Base-by-base conservation (phyloP, 2,329 filamentous ascomycete species). In the Calonectria ilicicola region DNA sequence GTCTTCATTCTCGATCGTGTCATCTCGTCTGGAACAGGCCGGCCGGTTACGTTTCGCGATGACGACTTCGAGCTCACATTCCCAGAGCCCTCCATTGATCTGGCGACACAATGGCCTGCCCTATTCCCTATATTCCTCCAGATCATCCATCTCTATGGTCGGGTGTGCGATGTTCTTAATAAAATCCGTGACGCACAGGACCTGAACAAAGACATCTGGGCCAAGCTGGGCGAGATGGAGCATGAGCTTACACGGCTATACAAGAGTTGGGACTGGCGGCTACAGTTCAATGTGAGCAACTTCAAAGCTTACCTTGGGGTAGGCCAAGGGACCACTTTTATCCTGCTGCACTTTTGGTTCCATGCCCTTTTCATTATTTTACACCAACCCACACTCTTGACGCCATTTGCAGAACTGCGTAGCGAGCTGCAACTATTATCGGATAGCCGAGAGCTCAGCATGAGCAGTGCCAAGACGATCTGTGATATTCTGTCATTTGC, bases 391-490 rank as follows among this genome's bases (percentile, higher is more conserved):
- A 96, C 94, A 0, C 85, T 98, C 2, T 86, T 98, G 66, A 93
- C 95, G 60, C 94, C 93, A 0, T 95, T 97, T 78, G 88, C 87
- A n/a, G 84, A 86, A 17, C 81, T 89, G 40, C 86, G 84, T 53
- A 86, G 85, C 69, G 92, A 93, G 66, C 89, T 94, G 63, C 93
- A 95, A 69, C 87, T 98, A 1, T 91, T 95, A 44, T 91, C 93
- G 0, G 94, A 97, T 80, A 97, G 94, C 75, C 92, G 94, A 69
- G 94, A 97, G 81, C 83, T 92, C 6, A 95, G 94, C 72, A 96
- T 96, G 93, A 96, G 94, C 17, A 96, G 94, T 27, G 95, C 95
- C 15, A 98, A 97, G 85, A 97, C 95, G 0, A 97, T 98, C 72
- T 95, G 94, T 40, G 95, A 98, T 78, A 98, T 98, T 19, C 84